These are phyloP conservation scores for Fusarium sp. DNA, from an alignment of 2,329 filamentous ascomycete species.

Conservation along the genomic window DNA sequence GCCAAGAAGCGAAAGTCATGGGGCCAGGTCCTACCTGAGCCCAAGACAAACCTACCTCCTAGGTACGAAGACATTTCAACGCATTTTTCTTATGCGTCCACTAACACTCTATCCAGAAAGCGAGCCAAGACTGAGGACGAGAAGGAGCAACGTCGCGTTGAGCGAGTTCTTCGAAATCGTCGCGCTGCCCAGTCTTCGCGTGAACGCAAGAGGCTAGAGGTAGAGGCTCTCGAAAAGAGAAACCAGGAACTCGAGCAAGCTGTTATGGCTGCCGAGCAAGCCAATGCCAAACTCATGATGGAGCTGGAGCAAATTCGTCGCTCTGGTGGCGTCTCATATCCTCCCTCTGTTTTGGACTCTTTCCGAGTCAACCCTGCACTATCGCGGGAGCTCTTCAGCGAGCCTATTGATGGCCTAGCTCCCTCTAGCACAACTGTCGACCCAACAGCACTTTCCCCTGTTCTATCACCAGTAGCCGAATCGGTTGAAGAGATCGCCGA, in stretches of 20 bases:
- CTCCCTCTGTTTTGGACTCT: slow-evolving; percentile 55
- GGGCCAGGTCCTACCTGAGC: slow-evolving; percentile 96
- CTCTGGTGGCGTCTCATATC: slow-evolving; percentile 56
- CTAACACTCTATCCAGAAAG: slow-evolving; percentile 70
- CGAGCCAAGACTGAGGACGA: slow-evolving; percentile 98
- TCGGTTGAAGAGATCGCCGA: slow-evolving; percentile 46
- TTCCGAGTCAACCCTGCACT: slow-evolving; percentile 64
- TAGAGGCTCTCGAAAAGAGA: slow-evolving; percentile 83
- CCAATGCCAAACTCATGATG: slow-evolving; percentile 61
- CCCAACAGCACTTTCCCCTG: slow-evolving; percentile 70
- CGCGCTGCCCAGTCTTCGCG: slow-evolving; percentile 96
- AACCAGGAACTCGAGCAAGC: slow-evolving; percentile 77
- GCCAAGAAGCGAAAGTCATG: slow-evolving; percentile 97
- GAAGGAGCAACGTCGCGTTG: slow-evolving; percentile 97
- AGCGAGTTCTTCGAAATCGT: slow-evolving; percentile 95
- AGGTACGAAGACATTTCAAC: slow-evolving; percentile 65
- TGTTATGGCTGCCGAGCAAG: slow-evolving; percentile 69
- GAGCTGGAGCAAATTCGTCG: slow-evolving; percentile 63
- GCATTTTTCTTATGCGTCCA: background rate
- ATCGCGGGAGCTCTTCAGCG: slow-evolving; percentile 68
- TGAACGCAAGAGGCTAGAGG: slow-evolving; percentile 89
- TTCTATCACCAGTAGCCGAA: slow-evolving; percentile 65
- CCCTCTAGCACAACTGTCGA: slow-evolving; percentile 64
- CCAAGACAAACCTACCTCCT: slow-evolving; percentile 95
- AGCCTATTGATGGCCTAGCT: slow-evolving; percentile 57